Conservation (phyloP, 1,139 yeast genomes). For the Nadsonia starkeyi-henricii region DNA sequence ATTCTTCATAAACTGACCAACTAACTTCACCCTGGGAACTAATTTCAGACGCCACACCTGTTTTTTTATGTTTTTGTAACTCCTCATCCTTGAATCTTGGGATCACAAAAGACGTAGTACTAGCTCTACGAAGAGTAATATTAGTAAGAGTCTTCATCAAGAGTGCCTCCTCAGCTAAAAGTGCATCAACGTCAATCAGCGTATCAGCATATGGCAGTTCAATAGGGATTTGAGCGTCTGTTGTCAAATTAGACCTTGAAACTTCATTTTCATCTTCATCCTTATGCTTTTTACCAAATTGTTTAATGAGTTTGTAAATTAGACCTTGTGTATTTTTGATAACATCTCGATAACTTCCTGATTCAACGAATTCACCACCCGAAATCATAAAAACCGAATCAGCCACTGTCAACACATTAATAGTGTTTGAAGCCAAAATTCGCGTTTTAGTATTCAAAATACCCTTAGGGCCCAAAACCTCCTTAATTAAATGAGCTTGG, state of each 20-base stretch:
- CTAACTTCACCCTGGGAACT: constrained; percentile 2
- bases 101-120: constrained; percentile 2
- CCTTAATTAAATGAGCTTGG: constrained; percentile 46
- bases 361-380: constrained; percentile 39
- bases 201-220: neutral
- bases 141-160: neutral
- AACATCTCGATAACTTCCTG: constrained; percentile 18
- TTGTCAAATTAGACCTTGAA: neutral
- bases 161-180: constrained; percentile 1
- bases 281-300: constrained; percentile 23
- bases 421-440: constrained; percentile 67
- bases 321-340: constrained; percentile 13
- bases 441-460: constrained; percentile 57
- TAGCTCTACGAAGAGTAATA: constrained; percentile 4
- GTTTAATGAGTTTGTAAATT: constrained; percentile 19
- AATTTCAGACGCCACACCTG: constrained; percentile 2
- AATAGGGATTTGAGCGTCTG: neutral
- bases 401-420: constrained; percentile 59
- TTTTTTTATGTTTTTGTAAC: constrained; percentile 1
- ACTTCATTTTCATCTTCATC: constrained; percentile 2
- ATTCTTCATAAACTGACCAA: constrained; percentile 4
- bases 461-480: constrained; percentile 51
- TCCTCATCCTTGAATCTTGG: constrained; percentile 1
- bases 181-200: neutral
- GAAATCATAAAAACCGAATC: constrained; percentile 45